Evolutionary conservation across 768 basidiomycete genomes (phyloP).

Genomic region (Collybia sordida): DNA sequence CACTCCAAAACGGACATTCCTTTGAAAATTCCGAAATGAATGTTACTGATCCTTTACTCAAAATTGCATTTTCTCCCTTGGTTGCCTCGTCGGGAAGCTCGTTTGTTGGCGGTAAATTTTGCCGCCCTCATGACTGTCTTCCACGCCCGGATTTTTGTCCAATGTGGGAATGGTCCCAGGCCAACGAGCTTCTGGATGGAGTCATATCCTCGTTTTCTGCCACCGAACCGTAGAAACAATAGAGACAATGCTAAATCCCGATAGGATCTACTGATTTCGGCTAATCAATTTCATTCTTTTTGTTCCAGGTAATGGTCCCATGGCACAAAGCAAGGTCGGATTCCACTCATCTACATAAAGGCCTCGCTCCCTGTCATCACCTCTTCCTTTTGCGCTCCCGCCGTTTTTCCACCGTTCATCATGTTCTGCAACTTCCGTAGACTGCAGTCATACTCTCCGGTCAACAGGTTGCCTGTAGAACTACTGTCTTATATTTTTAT

Average conservation of each 20-base stretch:
- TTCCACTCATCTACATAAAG: conserved; percentile 27
- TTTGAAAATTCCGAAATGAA: conserved; percentile 12
- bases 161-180: conserved; percentile 2
- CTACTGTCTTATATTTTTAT: conserved; percentile 56
- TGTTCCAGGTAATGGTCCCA: conserved; percentile 31
- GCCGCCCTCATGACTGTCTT: conserved; percentile 1
- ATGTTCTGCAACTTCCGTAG: conserved; percentile 8
- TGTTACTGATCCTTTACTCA: background rate
- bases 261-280: conserved; percentile 19
- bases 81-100: conserved; percentile 2
- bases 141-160: conserved; percentile 5
- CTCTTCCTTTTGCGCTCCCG: conserved; percentile 8
- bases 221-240: conserved; percentile 16
- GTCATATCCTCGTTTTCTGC: conserved; percentile 1
- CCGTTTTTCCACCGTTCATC: background rate
- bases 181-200: conserved; percentile 3
- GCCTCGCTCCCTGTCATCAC: conserved; percentile 3
- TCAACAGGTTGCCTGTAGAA: conserved; percentile 52
- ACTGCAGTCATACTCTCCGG: conserved; percentile 17
- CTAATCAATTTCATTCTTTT: conserved; percentile 28
- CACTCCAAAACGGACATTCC: conserved; percentile 11
- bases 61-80: conserved; percentile 1
- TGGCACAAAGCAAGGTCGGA: conserved; percentile 28
- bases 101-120: background rate
- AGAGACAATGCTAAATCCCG: conserved; percentile 17